A percentile compares a stretch with the other conserved stretches of the same genome.
These are phyloP conservation scores for Rhodocollybia butyracea DNA, from an alignment of 768 basidiomycete species.

Conservation along the genomic window DNA sequence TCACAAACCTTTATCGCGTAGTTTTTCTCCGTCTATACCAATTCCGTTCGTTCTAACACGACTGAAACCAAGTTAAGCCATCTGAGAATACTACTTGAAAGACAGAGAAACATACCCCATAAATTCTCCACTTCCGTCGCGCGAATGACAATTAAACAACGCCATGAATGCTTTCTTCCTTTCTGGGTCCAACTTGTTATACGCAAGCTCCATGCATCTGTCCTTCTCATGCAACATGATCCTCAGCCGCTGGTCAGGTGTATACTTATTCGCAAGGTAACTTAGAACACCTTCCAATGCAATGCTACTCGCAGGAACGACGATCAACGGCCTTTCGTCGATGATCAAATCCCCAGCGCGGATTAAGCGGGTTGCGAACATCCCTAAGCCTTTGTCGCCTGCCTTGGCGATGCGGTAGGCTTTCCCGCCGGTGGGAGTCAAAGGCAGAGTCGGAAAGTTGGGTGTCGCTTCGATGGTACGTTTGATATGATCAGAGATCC, in stretches of 20 bases:
- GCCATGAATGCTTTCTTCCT: slow-evolving; percentile 19
- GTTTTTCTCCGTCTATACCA: slow-evolving; percentile 5
- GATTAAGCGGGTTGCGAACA: slow-evolving; percentile 10
- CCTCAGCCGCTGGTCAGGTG: neutral
- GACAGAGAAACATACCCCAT: slow-evolving; percentile 16
- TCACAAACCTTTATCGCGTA: neutral
- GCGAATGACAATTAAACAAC: slow-evolving; percentile 22
- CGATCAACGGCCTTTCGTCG: slow-evolving; percentile 9
- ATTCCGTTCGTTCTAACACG: slow-evolving; percentile 25
- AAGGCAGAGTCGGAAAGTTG: neutral
- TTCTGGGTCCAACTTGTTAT: slow-evolving; percentile 20
- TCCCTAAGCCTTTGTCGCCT: slow-evolving; percentile 9
- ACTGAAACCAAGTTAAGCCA: neutral
- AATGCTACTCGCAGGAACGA: neutral
- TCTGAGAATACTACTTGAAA: neutral
- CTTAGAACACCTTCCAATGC: neutral
- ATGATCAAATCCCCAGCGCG: slow-evolving; percentile 11
- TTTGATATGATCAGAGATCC: neutral
- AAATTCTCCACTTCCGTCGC: slow-evolving; percentile 30
- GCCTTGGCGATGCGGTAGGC: neutral
- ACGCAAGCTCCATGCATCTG: slow-evolving; percentile 10
- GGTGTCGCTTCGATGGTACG: neutral
- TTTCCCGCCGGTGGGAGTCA: neutral
- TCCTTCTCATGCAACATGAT: slow-evolving; percentile 3
- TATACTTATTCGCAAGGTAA: neutral